Percentiles rank a stretch among this genome's conserved stretches.
These are phyloP conservation scores for Penicillium bovifimosum DNA, from an alignment of 495 filamentous ascomycete genomes.

Conservation along the genomic window DNA sequence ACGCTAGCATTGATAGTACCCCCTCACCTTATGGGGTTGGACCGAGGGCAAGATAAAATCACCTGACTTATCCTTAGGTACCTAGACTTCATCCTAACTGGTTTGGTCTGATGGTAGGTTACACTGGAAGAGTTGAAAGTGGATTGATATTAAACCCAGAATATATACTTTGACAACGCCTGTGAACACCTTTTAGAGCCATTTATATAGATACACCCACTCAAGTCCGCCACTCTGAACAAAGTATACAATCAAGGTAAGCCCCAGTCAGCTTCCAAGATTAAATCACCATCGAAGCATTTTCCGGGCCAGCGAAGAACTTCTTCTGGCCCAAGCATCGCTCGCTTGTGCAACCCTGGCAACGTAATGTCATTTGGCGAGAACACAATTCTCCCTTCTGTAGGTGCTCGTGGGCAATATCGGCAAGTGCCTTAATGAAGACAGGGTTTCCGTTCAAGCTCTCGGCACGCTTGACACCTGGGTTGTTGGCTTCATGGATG, in stretches of 20 bases:
- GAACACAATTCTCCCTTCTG: constrained; percentile 62
- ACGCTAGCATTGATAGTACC: too few species aligned
- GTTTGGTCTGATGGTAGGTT: background rate
- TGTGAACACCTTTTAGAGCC: background rate
- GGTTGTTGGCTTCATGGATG: constrained; percentile 79
- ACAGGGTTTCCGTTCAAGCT: constrained; percentile 87
- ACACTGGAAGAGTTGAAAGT: background rate
- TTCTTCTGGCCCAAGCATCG: constrained; percentile 85
- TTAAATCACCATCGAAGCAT: constrained; percentile 33
- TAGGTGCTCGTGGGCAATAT: constrained; percentile 77
- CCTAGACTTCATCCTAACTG: too few species aligned
- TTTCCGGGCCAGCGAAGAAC: constrained; percentile 65
- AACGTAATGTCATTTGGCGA: constrained; percentile 82
- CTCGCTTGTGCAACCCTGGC: constrained; percentile 90
- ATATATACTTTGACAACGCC: constrained; percentile 1
- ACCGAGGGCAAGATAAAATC: too few species aligned
- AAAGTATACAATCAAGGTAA: background rate
- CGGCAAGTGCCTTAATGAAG: constrained; percentile 87
- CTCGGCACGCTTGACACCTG: constrained; percentile 80
- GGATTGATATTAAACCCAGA: background rate
- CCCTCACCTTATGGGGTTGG: too few species aligned
- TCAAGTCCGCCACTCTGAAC: background rate
- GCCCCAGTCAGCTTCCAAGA: background rate
- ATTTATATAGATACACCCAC: background rate
- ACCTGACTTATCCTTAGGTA: too few species aligned